Conservation (phyloP, 352 stramenopile species). For the Globisporangium echinulatum region DNA sequence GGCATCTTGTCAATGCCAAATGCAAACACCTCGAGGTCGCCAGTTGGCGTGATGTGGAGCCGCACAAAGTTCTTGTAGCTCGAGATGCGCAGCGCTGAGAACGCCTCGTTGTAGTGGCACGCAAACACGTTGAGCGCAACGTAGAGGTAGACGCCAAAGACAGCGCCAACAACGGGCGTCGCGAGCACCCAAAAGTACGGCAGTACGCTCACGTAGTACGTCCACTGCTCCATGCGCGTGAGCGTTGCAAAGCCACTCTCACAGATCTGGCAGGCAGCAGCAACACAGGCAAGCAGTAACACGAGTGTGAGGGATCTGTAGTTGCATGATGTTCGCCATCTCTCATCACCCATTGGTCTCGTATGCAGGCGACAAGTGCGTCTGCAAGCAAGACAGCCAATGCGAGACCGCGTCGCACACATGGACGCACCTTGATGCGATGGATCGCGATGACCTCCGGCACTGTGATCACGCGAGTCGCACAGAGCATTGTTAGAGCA, state of each 20-base stretch:
- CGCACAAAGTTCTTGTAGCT: slow-evolving; percentile 90
- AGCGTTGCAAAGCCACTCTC: slow-evolving; percentile 47
- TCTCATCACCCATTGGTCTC: too few species aligned
- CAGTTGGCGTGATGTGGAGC: slow-evolving; percentile 65
- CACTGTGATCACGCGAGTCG: slow-evolving; percentile 23
- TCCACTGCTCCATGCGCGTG: slow-evolving; percentile 65
- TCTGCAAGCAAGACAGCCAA: neutral
- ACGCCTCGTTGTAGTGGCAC: slow-evolving; percentile 88
- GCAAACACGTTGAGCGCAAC: slow-evolving; percentile 79
- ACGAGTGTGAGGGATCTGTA: neutral
- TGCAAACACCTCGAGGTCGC: slow-evolving; percentile 74
- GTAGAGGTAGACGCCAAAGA: slow-evolving; percentile 85
- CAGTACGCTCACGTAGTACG: slow-evolving; percentile 80
- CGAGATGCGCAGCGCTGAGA: slow-evolving; percentile 78
- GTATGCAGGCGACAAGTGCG: neutral
- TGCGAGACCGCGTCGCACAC: too few species aligned
- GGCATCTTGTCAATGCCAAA: slow-evolving; percentile 90
- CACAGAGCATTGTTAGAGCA: neutral
- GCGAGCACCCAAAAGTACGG: slow-evolving; percentile 87
- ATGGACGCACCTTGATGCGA: slow-evolving; percentile 44
- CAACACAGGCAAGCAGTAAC: neutral
- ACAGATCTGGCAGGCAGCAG: slow-evolving; percentile 40
- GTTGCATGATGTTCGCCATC: neutral
- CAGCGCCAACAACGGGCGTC: slow-evolving; percentile 67
- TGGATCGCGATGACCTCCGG: slow-evolving; percentile 77